Conservation (phyloP, 352 stramenopile genomes). For the Pythium insidiosum region DNA sequence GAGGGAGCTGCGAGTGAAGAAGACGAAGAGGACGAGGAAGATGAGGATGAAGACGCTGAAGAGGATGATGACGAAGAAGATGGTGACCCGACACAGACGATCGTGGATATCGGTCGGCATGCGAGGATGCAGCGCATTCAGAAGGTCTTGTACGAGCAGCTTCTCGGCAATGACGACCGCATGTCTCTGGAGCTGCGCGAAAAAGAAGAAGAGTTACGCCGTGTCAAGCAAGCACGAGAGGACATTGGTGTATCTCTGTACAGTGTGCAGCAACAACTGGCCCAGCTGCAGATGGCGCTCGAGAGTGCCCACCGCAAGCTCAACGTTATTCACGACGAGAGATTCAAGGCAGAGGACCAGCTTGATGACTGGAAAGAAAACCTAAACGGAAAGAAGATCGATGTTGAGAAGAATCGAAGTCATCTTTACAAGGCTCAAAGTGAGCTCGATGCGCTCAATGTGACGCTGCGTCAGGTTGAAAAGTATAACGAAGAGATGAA, state of each 20-base stretch:
- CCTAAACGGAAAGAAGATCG: conserved; percentile 51
- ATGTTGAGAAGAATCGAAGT: conserved; percentile 47
- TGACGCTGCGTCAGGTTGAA: conserved; percentile 83
- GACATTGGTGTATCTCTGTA: conserved; percentile 91
- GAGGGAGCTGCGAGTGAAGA: background rate
- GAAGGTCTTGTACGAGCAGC: conserved; percentile 76
- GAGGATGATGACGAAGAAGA: conserved; percentile 53
- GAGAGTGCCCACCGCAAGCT: conserved; percentile 77
- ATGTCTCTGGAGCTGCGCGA: conserved; percentile 66
- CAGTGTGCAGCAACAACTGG: conserved; percentile 92
- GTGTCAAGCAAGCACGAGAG: conserved; percentile 71
- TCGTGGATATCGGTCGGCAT: conserved; percentile 71
- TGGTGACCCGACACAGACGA: conserved; percentile 64
- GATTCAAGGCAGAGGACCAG: conserved; percentile 62
- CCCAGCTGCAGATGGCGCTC: conserved; percentile 86
- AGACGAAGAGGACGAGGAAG: conserved; percentile 23
- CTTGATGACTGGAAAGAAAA: conserved; percentile 63
- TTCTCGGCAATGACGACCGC: conserved; percentile 66
- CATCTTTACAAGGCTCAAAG: conserved; percentile 76
- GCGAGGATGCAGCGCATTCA: conserved; percentile 80
- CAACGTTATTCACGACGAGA: conserved; percentile 46
- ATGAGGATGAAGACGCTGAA: conserved; percentile 31
- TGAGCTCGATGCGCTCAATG: conserved; percentile 85
- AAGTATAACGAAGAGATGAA: conserved; percentile 94
- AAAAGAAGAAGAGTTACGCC: conserved; percentile 67